phyloP scores from a whole-genome alignment of 495 filamentous ascomycete genomes.

The Xylaria curta region DNA sequence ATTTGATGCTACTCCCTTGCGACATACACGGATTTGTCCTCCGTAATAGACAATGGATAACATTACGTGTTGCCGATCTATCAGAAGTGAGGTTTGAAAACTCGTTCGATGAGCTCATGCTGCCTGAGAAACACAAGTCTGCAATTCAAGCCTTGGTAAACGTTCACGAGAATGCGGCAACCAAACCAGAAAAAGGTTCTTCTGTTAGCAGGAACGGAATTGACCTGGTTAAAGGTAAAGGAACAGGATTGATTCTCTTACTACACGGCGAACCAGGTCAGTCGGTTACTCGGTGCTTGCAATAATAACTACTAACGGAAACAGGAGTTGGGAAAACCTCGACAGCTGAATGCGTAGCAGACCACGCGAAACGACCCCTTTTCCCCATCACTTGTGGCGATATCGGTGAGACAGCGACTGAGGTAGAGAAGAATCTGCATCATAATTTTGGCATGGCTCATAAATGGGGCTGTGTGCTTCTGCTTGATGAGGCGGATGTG shows the following conservation, averaged over 20 bases:
- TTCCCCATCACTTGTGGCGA: slow-evolving; percentile 42
- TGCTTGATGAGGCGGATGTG: slow-evolving; percentile 65
- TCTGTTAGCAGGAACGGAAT: slow-evolving; percentile 29
- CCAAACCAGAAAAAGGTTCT: background rate
- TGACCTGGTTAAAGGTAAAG: slow-evolving; percentile 33
- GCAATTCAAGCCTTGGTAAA: slow-evolving; percentile 35
- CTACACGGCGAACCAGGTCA: slow-evolving; percentile 56
- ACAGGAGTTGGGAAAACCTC: slow-evolving; percentile 36
- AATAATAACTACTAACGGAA: background rate
- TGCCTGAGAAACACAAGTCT: slow-evolving; percentile 31
- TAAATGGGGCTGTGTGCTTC: slow-evolving; percentile 57
- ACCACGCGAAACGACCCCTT: slow-evolving; percentile 36
- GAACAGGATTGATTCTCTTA: slow-evolving; percentile 48
- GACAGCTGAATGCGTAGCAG: slow-evolving; percentile 33
- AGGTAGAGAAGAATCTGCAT: slow-evolving; percentile 52
- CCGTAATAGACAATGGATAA: slow-evolving; percentile 19
- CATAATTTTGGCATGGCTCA: slow-evolving; percentile 47
- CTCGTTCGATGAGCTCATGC: slow-evolving; percentile 36
- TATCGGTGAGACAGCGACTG: slow-evolving; percentile 23
- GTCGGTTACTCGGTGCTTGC: slow-evolving; percentile 44
- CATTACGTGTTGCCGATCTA: background rate
- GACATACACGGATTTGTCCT: slow-evolving; percentile 15
- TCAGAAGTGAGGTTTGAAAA: slow-evolving; percentile 32
- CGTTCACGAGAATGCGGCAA: slow-evolving; percentile 29
- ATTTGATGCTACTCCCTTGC: slow-evolving; percentile 13